These are phyloP conservation scores for Centrapalus pauciflorus DNA, from an alignment of 129 eudicot species.

Conservation along the genomic window DNA sequence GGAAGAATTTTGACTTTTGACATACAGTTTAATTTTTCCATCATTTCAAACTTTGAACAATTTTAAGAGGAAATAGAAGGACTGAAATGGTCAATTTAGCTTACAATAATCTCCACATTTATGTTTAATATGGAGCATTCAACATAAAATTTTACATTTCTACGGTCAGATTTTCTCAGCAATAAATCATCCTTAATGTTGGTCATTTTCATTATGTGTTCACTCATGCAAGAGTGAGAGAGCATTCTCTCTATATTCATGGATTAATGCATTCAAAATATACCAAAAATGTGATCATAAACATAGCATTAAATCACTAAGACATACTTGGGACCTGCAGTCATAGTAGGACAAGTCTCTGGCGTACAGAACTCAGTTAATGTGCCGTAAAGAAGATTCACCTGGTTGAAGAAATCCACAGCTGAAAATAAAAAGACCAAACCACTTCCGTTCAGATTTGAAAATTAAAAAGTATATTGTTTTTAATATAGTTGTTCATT, in stretches of 20 bases:
- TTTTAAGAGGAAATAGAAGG: not conserved
- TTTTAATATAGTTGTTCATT: not conserved
- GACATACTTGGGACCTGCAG: constrained; percentile 94
- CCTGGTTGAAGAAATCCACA: constrained; percentile 97
- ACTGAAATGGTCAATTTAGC: not conserved
- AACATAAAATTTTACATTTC: too few relatives aligned
- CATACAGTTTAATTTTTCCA: too few relatives aligned
- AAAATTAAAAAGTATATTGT: not conserved
- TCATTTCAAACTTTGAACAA: not conserved
- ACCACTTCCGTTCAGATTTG: constrained; percentile 9
- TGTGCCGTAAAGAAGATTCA: constrained; percentile 88
- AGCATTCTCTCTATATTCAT: not conserved
- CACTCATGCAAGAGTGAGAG: too few relatives aligned
- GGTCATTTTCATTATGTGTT: too few relatives aligned
- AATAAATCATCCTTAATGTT: too few relatives aligned
- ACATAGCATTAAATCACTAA: constrained; percentile 1
- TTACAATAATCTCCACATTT: not conserved
- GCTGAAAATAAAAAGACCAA: constrained; percentile 54
- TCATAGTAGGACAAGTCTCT: constrained; percentile 84
- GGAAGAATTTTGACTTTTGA: not conserved
- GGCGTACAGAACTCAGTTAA: constrained; percentile 86
- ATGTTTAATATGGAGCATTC: not conserved
- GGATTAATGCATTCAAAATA: not conserved
- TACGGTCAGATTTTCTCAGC: too few relatives aligned
- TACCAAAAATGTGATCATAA: not conserved